phyloP scores from a whole-genome alignment of 225 moss, liverwort and hornwort species.

The Pseudoscleropodium purum region DNA sequence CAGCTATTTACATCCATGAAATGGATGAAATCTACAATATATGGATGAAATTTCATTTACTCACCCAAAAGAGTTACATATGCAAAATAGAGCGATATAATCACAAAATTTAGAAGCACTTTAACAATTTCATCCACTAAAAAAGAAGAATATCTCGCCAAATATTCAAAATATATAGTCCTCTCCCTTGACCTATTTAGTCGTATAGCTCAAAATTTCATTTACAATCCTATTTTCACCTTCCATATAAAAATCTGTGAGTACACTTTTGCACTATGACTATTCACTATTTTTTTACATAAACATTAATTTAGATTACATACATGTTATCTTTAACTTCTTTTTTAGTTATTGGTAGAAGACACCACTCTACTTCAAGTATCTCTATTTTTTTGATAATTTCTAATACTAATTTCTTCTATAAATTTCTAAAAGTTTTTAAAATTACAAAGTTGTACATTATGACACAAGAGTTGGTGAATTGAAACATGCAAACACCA shows the following conservation, averaged over 20 bases:
- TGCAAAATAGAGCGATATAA: no score
- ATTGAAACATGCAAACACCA: neutral
- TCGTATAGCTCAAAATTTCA: neutral
- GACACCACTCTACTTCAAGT: neutral
- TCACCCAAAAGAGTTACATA: no score
- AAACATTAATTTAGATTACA: neutral
- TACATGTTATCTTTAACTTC: neutral
- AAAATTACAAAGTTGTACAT: neutral
- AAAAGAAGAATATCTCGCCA: no score
- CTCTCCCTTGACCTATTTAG: no score
- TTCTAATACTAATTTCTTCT: neutral
- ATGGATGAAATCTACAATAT: no score
- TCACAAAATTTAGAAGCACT: no score
- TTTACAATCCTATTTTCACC: accelerated
- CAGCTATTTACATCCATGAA: no score
- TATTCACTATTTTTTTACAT: neutral
- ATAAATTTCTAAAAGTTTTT: neutral
- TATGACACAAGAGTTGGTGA: neutral
- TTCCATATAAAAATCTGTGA: neutral
- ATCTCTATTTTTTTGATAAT: neutral
- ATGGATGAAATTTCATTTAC: no score
- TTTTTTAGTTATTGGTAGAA: neutral
- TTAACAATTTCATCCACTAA: no score
- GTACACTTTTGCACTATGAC: neutral
- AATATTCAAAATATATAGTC: no score